phyloP scores from a whole-genome alignment of 768 basidiomycete genomes.

The Coprinopsis strossmayeri region DNA sequence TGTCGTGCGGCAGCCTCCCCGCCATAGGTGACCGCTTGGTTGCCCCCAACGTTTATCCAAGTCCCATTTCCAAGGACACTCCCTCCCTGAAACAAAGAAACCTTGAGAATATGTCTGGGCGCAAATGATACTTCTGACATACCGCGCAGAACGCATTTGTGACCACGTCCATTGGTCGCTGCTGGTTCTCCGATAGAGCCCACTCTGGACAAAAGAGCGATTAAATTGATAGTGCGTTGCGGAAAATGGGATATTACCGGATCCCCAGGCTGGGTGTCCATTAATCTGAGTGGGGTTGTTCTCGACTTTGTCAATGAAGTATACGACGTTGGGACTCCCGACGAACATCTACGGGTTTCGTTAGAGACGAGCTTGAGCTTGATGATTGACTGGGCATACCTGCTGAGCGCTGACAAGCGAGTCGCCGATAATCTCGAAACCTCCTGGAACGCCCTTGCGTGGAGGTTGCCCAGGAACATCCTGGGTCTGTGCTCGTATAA shows the following conservation, averaged over 20 bases:
- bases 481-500: not conserved
- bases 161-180: conserved; percentile 65
- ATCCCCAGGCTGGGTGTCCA: conserved; percentile 67
- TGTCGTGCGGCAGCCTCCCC: conserved; percentile 42
- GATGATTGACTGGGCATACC: conserved; percentile 28
- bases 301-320: conserved; percentile 74
- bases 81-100: conserved; percentile 35
- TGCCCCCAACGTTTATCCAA: conserved; percentile 75
- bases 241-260: conserved; percentile 31
- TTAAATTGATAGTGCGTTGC: not conserved
- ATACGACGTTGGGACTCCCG: conserved; percentile 37
- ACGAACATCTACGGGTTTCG: conserved; percentile 34
- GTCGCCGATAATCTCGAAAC: conserved; percentile 60
- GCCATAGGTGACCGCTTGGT: conserved; percentile 56
- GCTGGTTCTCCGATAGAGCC: conserved; percentile 43
- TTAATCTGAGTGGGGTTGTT: conserved; percentile 57
- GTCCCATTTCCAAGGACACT: conserved; percentile 69
- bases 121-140: too few relatives aligned
- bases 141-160: conserved; percentile 83
- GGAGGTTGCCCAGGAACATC: conserved; percentile 40
- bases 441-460: conserved; percentile 36
- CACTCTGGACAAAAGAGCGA: conserved; percentile 33
- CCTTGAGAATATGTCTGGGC: too few relatives aligned
- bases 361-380: not conserved
- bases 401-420: conserved; percentile 70